Conservation (phyloP, 257 asterid species). For the Solanum tarapatanum region DNA sequence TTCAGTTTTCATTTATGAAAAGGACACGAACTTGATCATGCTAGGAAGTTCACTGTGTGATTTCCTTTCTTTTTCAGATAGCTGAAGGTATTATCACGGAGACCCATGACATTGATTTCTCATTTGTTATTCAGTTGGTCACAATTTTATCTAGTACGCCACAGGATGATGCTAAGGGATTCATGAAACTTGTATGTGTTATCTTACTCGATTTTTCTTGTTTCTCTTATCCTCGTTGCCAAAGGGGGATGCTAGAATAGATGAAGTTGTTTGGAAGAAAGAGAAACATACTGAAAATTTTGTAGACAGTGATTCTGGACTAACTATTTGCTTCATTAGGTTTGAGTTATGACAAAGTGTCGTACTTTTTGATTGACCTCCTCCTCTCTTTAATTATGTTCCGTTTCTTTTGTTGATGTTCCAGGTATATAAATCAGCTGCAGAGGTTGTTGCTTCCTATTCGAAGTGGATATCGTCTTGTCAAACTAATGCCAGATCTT, state of each 20-base stretch:
- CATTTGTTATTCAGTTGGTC: conserved; percentile 47
- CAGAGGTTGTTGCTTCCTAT: conserved; percentile 75
- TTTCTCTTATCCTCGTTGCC: not conserved
- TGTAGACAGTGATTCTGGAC: not conserved
- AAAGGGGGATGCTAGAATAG: not conserved
- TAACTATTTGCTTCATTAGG: not conserved
- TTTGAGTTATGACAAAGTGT: not conserved
- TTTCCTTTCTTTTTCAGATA: conserved; percentile 41
- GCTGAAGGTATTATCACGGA: conserved; percentile 66
- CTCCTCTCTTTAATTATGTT: not conserved
- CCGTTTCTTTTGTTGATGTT: conserved; percentile 9
- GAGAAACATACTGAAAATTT: not conserved
- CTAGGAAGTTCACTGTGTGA: not conserved
- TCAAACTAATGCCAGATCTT: conserved; percentile 39
- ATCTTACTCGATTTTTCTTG: conserved; percentile 7
- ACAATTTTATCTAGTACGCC: conserved; percentile 54
- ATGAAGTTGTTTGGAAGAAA: not conserved
- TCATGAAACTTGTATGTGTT: conserved; percentile 57
- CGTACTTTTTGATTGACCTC: not conserved
- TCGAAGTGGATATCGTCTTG: conserved; percentile 61
- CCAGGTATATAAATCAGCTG: conserved; percentile 75
- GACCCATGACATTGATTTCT: conserved; percentile 48
- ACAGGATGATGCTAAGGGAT: conserved; percentile 46
- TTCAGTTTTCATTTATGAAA: not conserved
- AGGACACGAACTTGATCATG: not conserved